Evolutionary conservation across 2,329 filamentous ascomycete species (phyloP).

Genomic region (Colletotrichum filicis): DNA sequence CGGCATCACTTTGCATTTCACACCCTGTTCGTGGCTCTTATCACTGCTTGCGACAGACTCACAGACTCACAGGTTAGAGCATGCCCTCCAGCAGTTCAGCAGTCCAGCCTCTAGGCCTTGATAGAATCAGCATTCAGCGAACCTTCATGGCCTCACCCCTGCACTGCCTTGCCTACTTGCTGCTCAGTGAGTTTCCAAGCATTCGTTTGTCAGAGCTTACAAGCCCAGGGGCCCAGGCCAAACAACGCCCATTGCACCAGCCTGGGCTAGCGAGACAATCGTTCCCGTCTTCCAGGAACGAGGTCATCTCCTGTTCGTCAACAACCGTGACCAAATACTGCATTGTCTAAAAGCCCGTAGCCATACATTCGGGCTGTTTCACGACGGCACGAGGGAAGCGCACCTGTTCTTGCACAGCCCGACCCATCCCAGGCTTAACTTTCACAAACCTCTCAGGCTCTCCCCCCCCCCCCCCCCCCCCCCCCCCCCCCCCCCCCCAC

Average conservation of each 20-base stretch:
- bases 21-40: not conserved
- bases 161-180: not conserved
- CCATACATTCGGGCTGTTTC: constrained; percentile 18
- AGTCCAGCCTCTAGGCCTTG: not conserved
- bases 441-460: not conserved
- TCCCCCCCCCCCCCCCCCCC: no score
- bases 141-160: not conserved
- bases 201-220: constrained; percentile 23
- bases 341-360: constrained; percentile 2
- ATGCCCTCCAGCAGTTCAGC: not conserved
- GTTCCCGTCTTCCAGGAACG: not conserved
- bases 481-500: no score
- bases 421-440: not conserved
- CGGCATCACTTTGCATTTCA: not conserved
- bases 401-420: not conserved
- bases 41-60: not conserved
- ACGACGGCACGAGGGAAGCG: not conserved
- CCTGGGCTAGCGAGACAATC: not conserved
- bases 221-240: not conserved
- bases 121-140: not conserved
- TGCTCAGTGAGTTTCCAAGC: not conserved
- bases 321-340: not conserved
- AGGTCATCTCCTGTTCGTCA: constrained; percentile 3
- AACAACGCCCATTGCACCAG: not conserved
- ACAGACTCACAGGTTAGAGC: not conserved